These are phyloP conservation scores for Cyberlindnera euphorbiiphila DNA, from an alignment of 805 yeast genomes.

Conservation along the genomic window DNA sequence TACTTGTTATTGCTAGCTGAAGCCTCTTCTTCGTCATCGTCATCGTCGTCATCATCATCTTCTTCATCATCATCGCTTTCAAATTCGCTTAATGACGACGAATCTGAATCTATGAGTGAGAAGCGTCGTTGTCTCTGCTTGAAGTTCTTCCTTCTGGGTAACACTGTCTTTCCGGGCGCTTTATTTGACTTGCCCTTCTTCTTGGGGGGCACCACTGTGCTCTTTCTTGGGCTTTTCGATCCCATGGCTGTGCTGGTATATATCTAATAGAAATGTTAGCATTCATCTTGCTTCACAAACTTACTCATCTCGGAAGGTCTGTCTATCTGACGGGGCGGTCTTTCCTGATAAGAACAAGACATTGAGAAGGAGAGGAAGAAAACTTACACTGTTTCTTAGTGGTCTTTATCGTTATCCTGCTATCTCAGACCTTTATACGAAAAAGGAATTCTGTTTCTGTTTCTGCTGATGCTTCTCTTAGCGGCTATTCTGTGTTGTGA, in stretches of 20 bases:
- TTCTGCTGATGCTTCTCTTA: too few relatives aligned
- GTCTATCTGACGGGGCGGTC: too few relatives aligned
- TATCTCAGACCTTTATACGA: too few relatives aligned
- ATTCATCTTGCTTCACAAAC: too few relatives aligned
- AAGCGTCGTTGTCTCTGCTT: conserved; percentile 36
- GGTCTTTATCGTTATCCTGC: too few relatives aligned
- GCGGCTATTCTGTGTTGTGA: not conserved
- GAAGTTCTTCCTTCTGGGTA: conserved; percentile 19
- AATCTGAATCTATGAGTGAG: conserved; percentile 41
- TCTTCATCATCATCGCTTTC: conserved; percentile 31
- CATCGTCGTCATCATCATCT: conserved; percentile 20
- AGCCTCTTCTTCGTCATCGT: conserved; percentile 11
- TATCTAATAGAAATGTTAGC: not conserved
- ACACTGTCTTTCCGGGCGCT: conserved; percentile 29
- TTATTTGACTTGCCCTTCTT: conserved; percentile 27
- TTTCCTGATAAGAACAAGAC: too few relatives aligned
- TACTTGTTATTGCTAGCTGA: not conserved
- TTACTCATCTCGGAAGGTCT: too few relatives aligned
- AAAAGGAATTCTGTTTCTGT: too few relatives aligned
- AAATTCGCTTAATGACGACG: conserved; percentile 36
- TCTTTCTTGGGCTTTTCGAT: conserved; percentile 22
- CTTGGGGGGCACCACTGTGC: conserved; percentile 15
- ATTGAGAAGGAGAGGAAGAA: too few relatives aligned
- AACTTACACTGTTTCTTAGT: too few relatives aligned
- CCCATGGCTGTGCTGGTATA: conserved; percentile 8